Evolutionary conservation across 768 basidiomycete species (phyloP).

Genomic region (Lentinula sp.): DNA sequence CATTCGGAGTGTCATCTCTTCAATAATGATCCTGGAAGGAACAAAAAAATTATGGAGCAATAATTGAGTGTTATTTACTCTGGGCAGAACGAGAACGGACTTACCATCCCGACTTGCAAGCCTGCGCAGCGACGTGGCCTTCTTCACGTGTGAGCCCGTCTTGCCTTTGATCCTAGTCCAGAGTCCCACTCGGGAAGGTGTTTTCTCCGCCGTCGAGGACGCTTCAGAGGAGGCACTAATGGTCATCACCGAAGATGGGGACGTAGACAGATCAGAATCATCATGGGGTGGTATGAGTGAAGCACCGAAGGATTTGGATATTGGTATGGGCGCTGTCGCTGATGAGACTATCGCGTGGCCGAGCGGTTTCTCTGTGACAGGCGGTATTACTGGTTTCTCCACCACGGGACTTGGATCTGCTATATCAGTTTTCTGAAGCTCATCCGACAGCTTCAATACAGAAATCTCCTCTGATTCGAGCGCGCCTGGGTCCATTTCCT

Average conservation of each 20-base stretch:
- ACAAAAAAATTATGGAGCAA: not conserved
- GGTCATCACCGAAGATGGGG: constrained; percentile 9
- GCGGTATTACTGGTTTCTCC: not conserved
- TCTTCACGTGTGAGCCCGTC: constrained; percentile 4
- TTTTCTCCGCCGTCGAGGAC: not conserved
- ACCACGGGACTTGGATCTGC: not conserved
- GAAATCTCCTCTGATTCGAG: not conserved
- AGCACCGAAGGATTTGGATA: not conserved
- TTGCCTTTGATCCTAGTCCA: constrained; percentile 28
- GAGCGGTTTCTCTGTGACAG: not conserved
- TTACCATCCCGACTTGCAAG: not conserved
- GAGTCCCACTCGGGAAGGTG: constrained; percentile 15
- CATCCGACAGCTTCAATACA: not conserved
- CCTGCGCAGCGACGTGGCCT: not conserved
- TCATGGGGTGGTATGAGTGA: not conserved
- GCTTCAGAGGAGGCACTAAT: not conserved
- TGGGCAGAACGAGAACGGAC: not conserved
- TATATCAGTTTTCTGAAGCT: not conserved
- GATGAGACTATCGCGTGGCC: not conserved
- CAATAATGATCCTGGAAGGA: not conserved
- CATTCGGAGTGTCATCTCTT: not conserved
- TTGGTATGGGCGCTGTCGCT: not conserved
- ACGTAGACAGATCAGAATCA: constrained; percentile 15
- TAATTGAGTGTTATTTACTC: not conserved
- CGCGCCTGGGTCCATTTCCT: not conserved